Conservation (phyloP, 352 stramenopile genomes). For the Phytophthora fragariaefolia region DNA sequence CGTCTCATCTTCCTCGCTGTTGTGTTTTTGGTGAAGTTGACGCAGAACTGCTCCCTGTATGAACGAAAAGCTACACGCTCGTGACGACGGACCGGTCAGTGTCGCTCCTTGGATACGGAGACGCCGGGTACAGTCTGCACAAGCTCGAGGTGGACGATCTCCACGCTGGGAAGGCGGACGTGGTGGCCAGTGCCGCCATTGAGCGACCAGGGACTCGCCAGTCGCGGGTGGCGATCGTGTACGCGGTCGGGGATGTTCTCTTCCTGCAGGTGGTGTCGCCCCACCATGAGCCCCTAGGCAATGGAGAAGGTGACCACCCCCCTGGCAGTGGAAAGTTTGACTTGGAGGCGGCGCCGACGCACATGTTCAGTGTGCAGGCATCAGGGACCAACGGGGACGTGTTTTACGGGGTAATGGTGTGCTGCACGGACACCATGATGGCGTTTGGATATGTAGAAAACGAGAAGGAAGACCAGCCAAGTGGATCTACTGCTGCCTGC, state of each 20-base stretch:
- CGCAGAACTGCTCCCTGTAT: conserved; percentile 1
- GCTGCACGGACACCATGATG: conserved; percentile 58
- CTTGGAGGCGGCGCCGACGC: conserved; percentile 56
- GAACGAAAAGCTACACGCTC: conserved; percentile 55
- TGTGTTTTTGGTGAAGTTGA: not conserved
- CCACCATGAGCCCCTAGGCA: conserved; percentile 12
- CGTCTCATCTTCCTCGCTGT: not conserved
- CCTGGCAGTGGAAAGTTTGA: conserved; percentile 53
- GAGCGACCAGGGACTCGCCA: conserved; percentile 33
- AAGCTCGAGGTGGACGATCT: conserved; percentile 44
- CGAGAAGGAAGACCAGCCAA: conserved; percentile 11
- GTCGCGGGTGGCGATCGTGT: conserved; percentile 58
- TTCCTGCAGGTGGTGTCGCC: conserved; percentile 40
- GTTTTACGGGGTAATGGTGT: conserved; percentile 74
- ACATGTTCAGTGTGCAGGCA: conserved; percentile 56
- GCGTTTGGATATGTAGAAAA: conserved; percentile 72
- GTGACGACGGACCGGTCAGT: conserved; percentile 74
- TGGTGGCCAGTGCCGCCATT: conserved; percentile 59
- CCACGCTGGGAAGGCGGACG: conserved; percentile 31
- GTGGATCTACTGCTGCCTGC: conserved; percentile 29
- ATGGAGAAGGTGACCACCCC: conserved; percentile 13
- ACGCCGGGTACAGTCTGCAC: conserved; percentile 45
- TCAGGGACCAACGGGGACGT: conserved; percentile 30
- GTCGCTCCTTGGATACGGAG: conserved; percentile 46
- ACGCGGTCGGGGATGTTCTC: conserved; percentile 45